Base-by-base conservation (phyloP, 139 green algal genomes). In the Trebouxia sp. region DNA sequence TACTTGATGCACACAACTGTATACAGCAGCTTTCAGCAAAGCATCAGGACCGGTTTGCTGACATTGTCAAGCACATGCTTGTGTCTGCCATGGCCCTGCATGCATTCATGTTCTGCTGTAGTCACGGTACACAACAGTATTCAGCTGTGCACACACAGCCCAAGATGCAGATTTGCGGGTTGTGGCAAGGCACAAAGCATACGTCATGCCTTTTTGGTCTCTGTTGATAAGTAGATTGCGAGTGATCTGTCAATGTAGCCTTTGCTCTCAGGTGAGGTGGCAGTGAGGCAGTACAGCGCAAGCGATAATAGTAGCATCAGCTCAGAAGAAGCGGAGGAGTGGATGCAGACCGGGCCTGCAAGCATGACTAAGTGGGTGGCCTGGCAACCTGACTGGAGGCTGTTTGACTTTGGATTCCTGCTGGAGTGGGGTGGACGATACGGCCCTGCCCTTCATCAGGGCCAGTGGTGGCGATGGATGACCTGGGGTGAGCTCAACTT, bases 401-500 rank as follows among this genome's bases (percentile, higher is more conserved):
- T 65, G 10, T 79, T 79, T 35, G 47, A 47, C 47, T 79, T 65
- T 45, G 74, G 66, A 9, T 65, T 45, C 15, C 74, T 79, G 74
- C 32, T 79, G 74, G 32, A 30, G 7, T 79, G 74, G 74, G 74
- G 74, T 10, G 74, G 74, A 39, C 42, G 69, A 6, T 77, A 51
- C 9, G 69, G 39, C 6, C 69, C 69, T 38, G 41, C 43, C 43
- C 69, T 77, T 39, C 41, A 51, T 42, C 39, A 77, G 69, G 43
- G 69, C 8, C 69, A 77, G n/a, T 77, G 69, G 69, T 77, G 69
- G 69, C 69, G 69, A 39, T 77, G 69, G 69, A 53, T 53, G 26
- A 77, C 69, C 41, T 56, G 41, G 43, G 69, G 69, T 77, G n/a
- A 35, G 26, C 2, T 10, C 12, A 28, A 3, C 24, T 6, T 22